Conservation (phyloP, 2,329 filamentous ascomycete genomes). For the Cercospora citrullina region DNA sequence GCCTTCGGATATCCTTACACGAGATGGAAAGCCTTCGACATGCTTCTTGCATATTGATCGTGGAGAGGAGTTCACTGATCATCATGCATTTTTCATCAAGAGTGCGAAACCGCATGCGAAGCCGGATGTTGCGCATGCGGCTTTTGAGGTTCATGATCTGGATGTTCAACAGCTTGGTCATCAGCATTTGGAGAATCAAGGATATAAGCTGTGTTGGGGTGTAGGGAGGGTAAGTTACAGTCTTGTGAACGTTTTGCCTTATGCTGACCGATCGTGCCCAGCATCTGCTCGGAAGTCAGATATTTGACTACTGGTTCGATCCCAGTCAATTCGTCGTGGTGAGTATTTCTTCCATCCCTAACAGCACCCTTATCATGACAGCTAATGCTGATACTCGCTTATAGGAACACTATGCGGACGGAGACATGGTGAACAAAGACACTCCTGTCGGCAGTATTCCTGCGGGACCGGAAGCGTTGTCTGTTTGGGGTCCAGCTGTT, state of each 20-base stretch:
- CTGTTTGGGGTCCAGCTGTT: conserved; percentile 39
- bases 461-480: conserved; percentile 36
- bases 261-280: background rate
- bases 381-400: background rate
- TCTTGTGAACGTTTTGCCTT: background rate
- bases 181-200: conserved; percentile 62
- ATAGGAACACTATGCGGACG: conserved; percentile 60
- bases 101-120: conserved; percentile 28
- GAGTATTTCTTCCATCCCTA: background rate
- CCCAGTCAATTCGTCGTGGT: conserved; percentile 54
- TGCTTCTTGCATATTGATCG: conserved; percentile 57
- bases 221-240: conserved; percentile 53
- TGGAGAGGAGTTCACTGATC: conserved; percentile 51
- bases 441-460: conserved; percentile 42
- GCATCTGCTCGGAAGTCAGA: conserved; percentile 64
- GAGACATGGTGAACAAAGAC: conserved; percentile 62
- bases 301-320: conserved; percentile 67
- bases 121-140: conserved; percentile 60
- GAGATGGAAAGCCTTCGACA: conserved; percentile 35
- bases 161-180: conserved; percentile 69
- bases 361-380: background rate
- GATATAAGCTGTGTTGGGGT: conserved; percentile 67
- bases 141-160: conserved; percentile 69
- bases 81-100: conserved; percentile 56
- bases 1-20: conserved; percentile 42